Evolutionary conservation across 164 flowering plant genomes (phyloP), one percentile per base, ranked within the genome.

Genomic region (Protea cynaroides): DNA sequence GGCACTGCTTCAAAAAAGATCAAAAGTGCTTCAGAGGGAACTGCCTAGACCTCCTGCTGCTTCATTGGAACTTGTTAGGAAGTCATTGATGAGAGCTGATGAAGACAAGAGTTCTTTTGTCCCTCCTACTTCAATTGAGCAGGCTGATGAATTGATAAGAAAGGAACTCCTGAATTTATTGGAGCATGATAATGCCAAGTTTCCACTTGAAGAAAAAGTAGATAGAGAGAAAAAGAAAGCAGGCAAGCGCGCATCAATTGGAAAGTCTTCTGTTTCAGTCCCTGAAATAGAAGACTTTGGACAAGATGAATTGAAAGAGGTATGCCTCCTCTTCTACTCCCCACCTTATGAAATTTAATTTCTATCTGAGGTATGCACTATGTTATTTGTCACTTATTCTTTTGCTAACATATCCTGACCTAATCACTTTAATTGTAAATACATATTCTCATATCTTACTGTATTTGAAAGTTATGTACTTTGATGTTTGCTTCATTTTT

Each of bases 1-100:
- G 72, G 96, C 92, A 24, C 74, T 92, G 22, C 96, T 91, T n/a
- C 82, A 78, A 74, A 95, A 95, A 75, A 86, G 97, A 72, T 95
- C 99, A 52, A 95, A 95, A 82, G 99, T 95, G 49, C 73, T 95
- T 71, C 99, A 95, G 78, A 83, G 99, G 76, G 99, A 87, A 76
- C 87, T 95, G 8, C 99, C 97, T 71, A 80, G 99, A 66, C 99
- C 99, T 64, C 96, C 99, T 61, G 67, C 76, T 72, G 84, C 86
- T 72, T 84, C 99, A 25, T 43, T 95, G 76, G 96, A 86, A n/a
- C 82, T 89, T 34, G 83, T 95, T 61, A 89, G 76, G 66, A 79
- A 79, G 61, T 88, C 97, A 7, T 74, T 95, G 82, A 62, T 81
- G 57, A 84, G 79, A 71, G 71, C 90, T 43, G 90, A 88, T 70